Evolutionary conservation across 495 filamentous ascomycete species (phyloP).

Genomic region (Astrothelium macrocarpum): DNA sequence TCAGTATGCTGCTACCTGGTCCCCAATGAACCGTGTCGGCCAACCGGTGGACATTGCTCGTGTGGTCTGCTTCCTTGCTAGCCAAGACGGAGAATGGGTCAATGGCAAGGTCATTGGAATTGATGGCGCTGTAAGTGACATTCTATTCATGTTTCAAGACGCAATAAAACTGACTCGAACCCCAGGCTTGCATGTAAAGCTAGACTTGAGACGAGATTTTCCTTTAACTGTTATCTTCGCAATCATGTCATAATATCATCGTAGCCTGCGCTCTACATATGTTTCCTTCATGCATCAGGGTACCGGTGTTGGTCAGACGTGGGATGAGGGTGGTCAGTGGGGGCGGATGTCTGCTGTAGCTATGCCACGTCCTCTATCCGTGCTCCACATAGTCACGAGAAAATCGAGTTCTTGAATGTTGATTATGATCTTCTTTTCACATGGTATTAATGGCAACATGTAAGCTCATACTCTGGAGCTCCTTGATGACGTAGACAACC

Average conservation of each 20-base stretch:
- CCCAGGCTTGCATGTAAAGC: conserved; percentile 26
- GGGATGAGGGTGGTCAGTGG: background rate
- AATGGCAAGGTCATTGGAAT: conserved; percentile 49
- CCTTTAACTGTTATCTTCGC: background rate
- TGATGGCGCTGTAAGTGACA: conserved; percentile 17
- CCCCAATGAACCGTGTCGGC: conserved; percentile 50
- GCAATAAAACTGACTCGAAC: background rate
- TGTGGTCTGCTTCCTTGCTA: conserved; percentile 54
- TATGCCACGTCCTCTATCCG: background rate
- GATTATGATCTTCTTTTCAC: background rate
- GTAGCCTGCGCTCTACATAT: no score
- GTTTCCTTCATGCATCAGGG: background rate
- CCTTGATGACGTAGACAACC: background rate
- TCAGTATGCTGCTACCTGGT: conserved; percentile 45
- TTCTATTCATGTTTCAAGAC: background rate
- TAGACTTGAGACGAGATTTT: background rate
- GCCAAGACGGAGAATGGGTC: conserved; percentile 57
- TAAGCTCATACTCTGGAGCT: background rate
- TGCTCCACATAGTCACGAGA: background rate
- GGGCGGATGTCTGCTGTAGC: background rate
- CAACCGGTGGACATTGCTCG: conserved; percentile 56
- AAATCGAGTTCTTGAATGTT: background rate
- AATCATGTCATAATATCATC: no score
- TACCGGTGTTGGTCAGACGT: background rate
- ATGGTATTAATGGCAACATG: background rate